Base-by-base conservation (phyloP, 352 stramenopile species). In the Phytophthora podocarpi region DNA sequence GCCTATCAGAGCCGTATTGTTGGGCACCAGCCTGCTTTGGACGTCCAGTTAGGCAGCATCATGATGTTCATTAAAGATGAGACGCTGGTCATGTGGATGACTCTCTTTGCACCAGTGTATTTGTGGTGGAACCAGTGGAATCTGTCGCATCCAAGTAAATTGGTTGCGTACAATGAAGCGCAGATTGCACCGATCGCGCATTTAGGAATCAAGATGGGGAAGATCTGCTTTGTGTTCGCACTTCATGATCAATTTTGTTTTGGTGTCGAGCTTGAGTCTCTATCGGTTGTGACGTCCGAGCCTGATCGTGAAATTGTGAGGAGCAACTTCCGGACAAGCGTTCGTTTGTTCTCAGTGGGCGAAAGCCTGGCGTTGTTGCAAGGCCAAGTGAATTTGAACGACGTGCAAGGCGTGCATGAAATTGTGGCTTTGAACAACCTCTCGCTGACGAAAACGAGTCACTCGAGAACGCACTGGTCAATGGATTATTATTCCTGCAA, bases 121-220 rank as follows among this genome's bases (percentile, higher is more conserved):
- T 61, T 87, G 37, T 96, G 87, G 87, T 96, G 85, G 82, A 90
- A 90, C 30, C 74, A 85, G 36, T 95, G 87, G 87, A 90, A 86
- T 59, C 35, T 78, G 23, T 85, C 62, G 13, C 84, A 93, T 49
- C 86, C 86, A 4, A 86, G 73, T 42, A 91, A 89, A 48, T 40
- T 71, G 18, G 41, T 85, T 30, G 34, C 74, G 5, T 72, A 84
- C 24, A 69, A 85, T 55, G 58, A 83, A 51, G 42, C 30, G 20
- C 77, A 72, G 12, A 81, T 94, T 60, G 82, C 80, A 26, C 83
- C 85, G 4, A 91, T 94, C 24, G 82, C 84, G 11, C 72, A 85
- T 39, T 59, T 90, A 36, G 70, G 64, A 28, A 53, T 91, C 12
- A 64, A 74, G 34, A 46, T 90, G 16, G 68, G 74, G 23, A 74